A percentile compares a stretch with the other conserved stretches of the same genome.
Conservation (phyloP, 169 alveolate genomes). For the Besnoitia besnoiti region DNA sequence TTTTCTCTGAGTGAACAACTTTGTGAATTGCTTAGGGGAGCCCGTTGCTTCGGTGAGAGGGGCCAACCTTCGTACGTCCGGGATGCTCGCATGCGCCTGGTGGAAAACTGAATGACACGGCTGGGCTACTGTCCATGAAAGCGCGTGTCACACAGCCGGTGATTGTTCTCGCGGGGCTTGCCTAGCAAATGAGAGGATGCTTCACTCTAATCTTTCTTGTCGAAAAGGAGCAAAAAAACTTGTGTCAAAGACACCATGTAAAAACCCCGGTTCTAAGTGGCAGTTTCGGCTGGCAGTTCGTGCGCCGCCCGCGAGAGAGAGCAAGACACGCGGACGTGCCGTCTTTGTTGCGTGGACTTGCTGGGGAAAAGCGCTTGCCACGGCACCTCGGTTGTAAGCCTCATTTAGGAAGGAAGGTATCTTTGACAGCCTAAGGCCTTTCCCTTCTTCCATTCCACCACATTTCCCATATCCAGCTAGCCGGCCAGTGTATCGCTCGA, state of each 20-base stretch:
- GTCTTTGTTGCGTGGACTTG: no score
- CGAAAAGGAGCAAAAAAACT: not conserved
- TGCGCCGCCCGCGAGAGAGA: not conserved
- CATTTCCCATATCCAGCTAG: no score
- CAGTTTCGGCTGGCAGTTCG: not conserved
- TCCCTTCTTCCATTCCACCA: no score
- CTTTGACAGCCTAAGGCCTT: no score
- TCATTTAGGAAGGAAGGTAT: no score
- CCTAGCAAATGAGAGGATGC: not conserved
- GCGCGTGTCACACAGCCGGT: not conserved
- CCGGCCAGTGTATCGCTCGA: no score
- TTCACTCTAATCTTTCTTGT: no score
- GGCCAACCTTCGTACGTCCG: no score
- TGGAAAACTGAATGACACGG: not conserved
- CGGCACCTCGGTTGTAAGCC: no score
- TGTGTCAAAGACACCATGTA: not conserved
- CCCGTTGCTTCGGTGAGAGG: not conserved
- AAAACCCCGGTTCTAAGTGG: not conserved
- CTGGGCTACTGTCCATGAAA: not conserved
- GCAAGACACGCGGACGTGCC: not conserved
- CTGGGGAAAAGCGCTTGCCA: no score
- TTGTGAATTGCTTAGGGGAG: not conserved
- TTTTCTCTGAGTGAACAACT: no score
- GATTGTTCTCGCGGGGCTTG: not conserved
- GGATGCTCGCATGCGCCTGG: not conserved